A percentile compares a stretch with the other conserved stretches of the same genome.
Conservation (phyloP, 129 eudicot species). For the Solidago caesia region DNA sequence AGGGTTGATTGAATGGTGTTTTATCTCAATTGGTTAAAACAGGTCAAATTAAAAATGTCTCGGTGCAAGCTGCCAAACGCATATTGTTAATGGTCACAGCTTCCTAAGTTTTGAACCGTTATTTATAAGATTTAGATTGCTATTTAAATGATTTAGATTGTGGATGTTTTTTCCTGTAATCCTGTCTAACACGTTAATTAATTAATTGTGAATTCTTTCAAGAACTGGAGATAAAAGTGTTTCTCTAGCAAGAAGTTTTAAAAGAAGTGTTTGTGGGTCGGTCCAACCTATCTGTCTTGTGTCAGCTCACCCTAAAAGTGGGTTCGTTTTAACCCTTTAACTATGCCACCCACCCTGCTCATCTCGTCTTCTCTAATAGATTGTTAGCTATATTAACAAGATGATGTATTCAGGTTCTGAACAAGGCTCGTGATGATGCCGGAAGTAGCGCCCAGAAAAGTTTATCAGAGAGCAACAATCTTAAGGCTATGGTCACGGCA, state of each 20-base stretch:
- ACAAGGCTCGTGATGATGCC: slow-evolving; percentile 99
- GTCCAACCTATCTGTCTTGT: too few relatives aligned
- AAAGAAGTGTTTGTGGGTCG: too few relatives aligned
- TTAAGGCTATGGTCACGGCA: slow-evolving; percentile 98
- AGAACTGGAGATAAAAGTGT: too few relatives aligned
- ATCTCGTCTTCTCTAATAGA: background rate
- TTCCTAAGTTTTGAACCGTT: background rate
- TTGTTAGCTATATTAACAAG: slow-evolving; percentile 20
- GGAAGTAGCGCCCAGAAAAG: slow-evolving; percentile 97
- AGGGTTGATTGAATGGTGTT: background rate
- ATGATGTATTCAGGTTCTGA: slow-evolving; percentile 58
- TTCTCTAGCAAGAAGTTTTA: too few relatives aligned
- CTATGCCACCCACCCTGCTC: background rate
- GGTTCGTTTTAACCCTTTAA: background rate
- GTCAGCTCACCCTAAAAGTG: background rate
- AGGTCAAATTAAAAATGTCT: background rate
- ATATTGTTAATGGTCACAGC: background rate
- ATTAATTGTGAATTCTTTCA: too few relatives aligned
- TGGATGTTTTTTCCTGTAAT: too few relatives aligned
- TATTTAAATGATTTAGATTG: too few relatives aligned
- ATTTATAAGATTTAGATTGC: too few relatives aligned
- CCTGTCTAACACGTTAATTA: too few relatives aligned
- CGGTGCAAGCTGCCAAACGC: background rate
- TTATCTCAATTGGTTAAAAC: background rate
- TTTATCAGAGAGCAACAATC: slow-evolving; percentile 93